These are phyloP conservation scores for Yamadazyma buinensis DNA, from an alignment of 1,139 yeast species.

Conservation along the genomic window DNA sequence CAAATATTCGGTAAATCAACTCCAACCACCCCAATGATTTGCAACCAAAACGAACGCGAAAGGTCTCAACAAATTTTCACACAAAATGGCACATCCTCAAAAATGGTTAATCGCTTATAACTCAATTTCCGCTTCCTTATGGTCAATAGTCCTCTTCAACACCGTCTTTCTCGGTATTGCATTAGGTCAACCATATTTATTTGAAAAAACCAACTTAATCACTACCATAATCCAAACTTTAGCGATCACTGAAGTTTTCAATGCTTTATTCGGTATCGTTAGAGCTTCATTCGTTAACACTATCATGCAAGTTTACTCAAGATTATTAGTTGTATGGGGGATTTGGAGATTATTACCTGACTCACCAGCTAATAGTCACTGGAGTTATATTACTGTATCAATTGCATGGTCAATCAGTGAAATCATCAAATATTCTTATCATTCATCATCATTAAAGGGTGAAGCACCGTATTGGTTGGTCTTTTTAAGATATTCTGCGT, in stretches of 20 bases:
- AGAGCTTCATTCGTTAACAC: slow-evolving; percentile 84
- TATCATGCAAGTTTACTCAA: slow-evolving; percentile 78
- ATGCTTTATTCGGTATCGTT: slow-evolving; percentile 74
- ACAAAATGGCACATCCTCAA: slow-evolving; percentile 21
- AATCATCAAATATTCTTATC: slow-evolving; percentile 81
- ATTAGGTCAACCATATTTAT: slow-evolving; percentile 58
- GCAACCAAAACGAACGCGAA: too few species aligned
- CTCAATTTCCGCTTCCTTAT: slow-evolving; percentile 42
- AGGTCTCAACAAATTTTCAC: background rate
- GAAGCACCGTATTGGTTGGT: slow-evolving; percentile 61
- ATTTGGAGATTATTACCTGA: slow-evolving; percentile 70
- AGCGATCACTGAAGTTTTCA: slow-evolving; percentile 78
- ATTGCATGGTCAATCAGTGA: slow-evolving; percentile 92
- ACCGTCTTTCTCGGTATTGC: slow-evolving; percentile 31
- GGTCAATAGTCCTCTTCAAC: slow-evolving; percentile 44
- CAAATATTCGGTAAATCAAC: too few species aligned
- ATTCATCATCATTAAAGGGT: slow-evolving; percentile 61
- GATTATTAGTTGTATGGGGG: slow-evolving; percentile 82
- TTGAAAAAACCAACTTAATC: slow-evolving; percentile 54
- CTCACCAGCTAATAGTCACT: slow-evolving; percentile 57
- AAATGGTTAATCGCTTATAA: slow-evolving; percentile 44
- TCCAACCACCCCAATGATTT: too few species aligned
- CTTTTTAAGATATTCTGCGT: slow-evolving; percentile 78
- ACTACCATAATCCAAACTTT: slow-evolving; percentile 74
- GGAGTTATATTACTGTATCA: slow-evolving; percentile 63